phyloP scores from a whole-genome alignment of 371 early-diverging fungal species.

The Mortierella sp. region DNA sequence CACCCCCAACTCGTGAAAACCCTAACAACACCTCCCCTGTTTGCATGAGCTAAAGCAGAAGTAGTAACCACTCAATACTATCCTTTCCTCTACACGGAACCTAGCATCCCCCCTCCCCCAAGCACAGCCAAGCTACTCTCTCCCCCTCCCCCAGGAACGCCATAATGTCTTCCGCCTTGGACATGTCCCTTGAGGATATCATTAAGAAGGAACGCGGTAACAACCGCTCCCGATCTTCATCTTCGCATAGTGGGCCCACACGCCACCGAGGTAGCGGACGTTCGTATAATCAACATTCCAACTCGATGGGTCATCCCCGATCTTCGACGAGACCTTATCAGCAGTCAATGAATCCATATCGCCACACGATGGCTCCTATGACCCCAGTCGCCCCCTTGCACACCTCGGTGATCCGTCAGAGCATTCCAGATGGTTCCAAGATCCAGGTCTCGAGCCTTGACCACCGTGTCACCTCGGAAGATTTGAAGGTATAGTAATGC shows the following conservation, averaged over 20 bases:
- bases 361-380: constrained; percentile 40
- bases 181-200: constrained; percentile 73
- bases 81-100: too few relatives aligned
- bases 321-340: not conserved
- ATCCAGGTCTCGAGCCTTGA: constrained; percentile 75
- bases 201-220: constrained; percentile 49
- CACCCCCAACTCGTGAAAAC: too few relatives aligned
- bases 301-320: constrained; percentile 27
- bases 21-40: too few relatives aligned
- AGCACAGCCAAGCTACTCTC: not conserved
- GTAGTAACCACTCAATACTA: too few relatives aligned
- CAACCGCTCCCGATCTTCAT: constrained; percentile 29
- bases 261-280: constrained; percentile 5
- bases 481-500: constrained; percentile 56
- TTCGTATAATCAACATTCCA: constrained; percentile 17
- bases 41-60: too few relatives aligned
- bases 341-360: not conserved
- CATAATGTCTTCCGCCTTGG: constrained; percentile 59
- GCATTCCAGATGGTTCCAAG: constrained; percentile 57
- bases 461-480: constrained; percentile 68
- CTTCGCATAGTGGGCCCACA: constrained; percentile 11
- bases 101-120: too few relatives aligned
- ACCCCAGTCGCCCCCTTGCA: constrained; percentile 18
- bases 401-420: constrained; percentile 21
- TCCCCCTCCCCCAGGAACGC: not conserved